Conservation (phyloP, 176 grass and related monocot species). For the Chrysopogon serrulatus region DNA sequence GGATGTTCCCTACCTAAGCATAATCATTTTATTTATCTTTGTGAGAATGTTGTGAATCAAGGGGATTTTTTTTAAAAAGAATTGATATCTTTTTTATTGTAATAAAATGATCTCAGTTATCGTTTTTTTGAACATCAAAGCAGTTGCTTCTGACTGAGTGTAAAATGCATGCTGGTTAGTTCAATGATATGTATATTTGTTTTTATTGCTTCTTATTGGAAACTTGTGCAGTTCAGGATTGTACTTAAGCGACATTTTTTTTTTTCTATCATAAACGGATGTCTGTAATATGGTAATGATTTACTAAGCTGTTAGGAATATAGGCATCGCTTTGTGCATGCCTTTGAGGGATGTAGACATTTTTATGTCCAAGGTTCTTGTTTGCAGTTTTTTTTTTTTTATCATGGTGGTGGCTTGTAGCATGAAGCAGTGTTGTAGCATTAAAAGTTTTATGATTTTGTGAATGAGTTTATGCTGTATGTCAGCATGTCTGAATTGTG, state of each 20-base stretch:
- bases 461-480: not conserved
- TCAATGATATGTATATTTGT: not conserved
- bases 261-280: not conserved
- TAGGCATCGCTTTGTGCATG: not conserved
- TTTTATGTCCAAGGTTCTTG: not conserved
- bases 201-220: not conserved
- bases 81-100: not conserved
- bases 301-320: not conserved
- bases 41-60: not conserved
- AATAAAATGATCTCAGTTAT: not conserved
- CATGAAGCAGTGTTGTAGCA: not conserved
- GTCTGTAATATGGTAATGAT: not conserved
- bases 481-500: not conserved
- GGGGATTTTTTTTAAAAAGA: not conserved
- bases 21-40: not conserved
- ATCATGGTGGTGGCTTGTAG: not conserved
- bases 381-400: not conserved
- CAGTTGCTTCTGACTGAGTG: not conserved
- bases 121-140: not conserved
- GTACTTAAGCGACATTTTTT: not conserved
- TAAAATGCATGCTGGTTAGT: not conserved
- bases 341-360: not conserved
- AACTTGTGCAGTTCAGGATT: not conserved
- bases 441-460: not conserved
- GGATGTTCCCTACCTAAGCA: not conserved